These are phyloP conservation scores for Bidens hawaiensis DNA, from an alignment of 140 eudicot genomes.

Conservation along the genomic window DNA sequence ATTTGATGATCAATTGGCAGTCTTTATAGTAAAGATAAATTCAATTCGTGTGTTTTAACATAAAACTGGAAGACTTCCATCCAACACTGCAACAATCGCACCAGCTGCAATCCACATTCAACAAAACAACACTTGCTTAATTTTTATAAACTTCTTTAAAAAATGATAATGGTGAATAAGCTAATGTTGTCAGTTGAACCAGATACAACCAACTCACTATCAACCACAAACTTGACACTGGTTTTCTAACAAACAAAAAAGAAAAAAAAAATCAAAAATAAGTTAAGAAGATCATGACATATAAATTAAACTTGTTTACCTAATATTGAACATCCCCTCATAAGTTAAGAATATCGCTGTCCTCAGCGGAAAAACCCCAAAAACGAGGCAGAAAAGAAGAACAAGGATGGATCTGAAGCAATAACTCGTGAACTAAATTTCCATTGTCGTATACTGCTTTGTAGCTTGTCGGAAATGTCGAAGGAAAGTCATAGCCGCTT, in stretches of 20 bases:
- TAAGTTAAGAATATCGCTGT: too few relatives aligned
- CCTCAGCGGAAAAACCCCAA: not conserved
- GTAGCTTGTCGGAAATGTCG: not conserved
- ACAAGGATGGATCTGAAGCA: not conserved
- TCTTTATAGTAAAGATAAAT: too few relatives aligned
- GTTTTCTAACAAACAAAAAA: slow-evolving; percentile 49
- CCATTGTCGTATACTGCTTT: not conserved
- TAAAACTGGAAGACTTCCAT: too few relatives aligned
- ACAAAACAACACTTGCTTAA: too few relatives aligned
- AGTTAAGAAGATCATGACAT: not conserved
- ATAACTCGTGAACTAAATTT: not conserved
- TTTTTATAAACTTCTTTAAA: not conserved
- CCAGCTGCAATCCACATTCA: too few relatives aligned
- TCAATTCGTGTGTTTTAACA: too few relatives aligned
- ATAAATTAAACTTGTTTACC: not conserved
- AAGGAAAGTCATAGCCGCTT: not conserved
- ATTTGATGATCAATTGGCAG: too few relatives aligned
- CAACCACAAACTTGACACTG: slow-evolving; percentile 70
- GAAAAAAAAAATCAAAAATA: not conserved
- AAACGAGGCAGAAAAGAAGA: not conserved
- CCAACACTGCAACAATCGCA: too few relatives aligned
- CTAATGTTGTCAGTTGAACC: slow-evolving; percentile 85
- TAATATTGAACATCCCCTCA: slow-evolving; percentile 38
- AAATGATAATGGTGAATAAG: not conserved
- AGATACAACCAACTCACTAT: too few relatives aligned